A percentile compares a stretch with the other conserved stretches of the same genome.
Conservation (phyloP, 768 basidiomycete genomes). For the Mycena latifolia region DNA sequence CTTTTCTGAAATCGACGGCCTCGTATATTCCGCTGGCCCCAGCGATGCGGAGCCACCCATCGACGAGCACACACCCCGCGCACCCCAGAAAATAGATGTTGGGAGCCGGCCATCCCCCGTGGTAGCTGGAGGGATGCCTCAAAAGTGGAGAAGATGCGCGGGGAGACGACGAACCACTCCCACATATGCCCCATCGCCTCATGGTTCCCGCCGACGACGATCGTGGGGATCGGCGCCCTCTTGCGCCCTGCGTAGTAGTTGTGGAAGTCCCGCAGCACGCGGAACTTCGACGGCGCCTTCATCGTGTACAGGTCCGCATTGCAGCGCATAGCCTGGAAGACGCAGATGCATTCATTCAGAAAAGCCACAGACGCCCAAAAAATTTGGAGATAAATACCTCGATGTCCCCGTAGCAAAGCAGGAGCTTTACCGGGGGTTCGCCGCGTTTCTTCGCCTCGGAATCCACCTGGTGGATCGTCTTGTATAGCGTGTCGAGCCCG, state of each 20-base stretch:
- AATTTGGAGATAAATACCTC: conserved; percentile 57
- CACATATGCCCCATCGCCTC: conserved; percentile 29
- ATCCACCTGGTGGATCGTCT: conserved; percentile 63
- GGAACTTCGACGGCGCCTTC: conserved; percentile 80
- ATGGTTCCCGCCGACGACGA: conserved; percentile 33
- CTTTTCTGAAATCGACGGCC: conserved; percentile 75
- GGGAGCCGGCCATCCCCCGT: conserved; percentile 96
- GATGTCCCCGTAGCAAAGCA: conserved; percentile 84
- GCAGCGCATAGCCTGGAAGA: conserved; percentile 26
- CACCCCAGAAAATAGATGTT: conserved; percentile 97
- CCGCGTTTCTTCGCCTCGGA: conserved; percentile 47
- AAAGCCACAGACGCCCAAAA: too few relatives aligned
- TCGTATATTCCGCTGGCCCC: conserved; percentile 96
- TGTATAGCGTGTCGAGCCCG: conserved; percentile 74
- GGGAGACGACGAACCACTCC: conserved; percentile 15
- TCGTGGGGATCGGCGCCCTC: conserved; percentile 60
- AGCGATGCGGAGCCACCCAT: conserved; percentile 84
- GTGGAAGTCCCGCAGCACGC: conserved; percentile 73
- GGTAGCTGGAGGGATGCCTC: conserved; percentile 77
- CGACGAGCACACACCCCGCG: conserved; percentile 89
- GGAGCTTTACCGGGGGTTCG: conserved; percentile 59
- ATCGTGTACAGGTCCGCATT: conserved; percentile 68
- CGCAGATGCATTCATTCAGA: too few relatives aligned
- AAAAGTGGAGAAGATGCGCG: too few relatives aligned
- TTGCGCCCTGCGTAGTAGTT: conserved; percentile 78